Percentiles rank a stretch among this genome's conserved stretches.
Evolutionary conservation across 345 rosid genomes (phyloP).

Genomic region (Odontarrhena argentea): DNA sequence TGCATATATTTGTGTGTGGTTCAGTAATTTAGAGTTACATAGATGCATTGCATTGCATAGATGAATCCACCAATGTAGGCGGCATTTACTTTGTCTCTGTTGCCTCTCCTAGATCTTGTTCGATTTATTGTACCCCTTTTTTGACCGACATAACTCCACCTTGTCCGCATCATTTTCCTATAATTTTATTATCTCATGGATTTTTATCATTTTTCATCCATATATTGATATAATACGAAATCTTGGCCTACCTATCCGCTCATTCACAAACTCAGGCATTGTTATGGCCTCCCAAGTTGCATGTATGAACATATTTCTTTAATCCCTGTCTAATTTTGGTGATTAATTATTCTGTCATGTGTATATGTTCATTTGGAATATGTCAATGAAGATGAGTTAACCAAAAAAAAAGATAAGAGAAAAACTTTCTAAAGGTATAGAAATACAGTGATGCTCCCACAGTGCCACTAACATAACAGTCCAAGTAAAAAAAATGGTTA

Average conservation of each 20-base stretch:
- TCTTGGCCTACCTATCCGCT: not conserved
- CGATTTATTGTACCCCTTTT: conserved; percentile 17
- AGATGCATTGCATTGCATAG: conserved; percentile 25
- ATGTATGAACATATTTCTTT: conserved; percentile 6
- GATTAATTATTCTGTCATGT: not conserved
- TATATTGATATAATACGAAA: not conserved
- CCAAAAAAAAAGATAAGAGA: not conserved
- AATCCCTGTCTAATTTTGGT: not conserved
- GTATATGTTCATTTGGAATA: not conserved
- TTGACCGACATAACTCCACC: conserved; percentile 32
- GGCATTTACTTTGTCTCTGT: conserved; percentile 22
- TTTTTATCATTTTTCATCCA: not conserved
- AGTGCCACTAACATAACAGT: not conserved
- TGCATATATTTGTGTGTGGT: too few relatives aligned
- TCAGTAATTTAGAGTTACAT: not conserved
- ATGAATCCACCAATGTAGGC: not conserved
- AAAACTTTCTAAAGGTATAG: not conserved
- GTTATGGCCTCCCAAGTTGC: not conserved
- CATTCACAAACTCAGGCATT: conserved; percentile 11
- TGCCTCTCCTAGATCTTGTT: conserved; percentile 35
- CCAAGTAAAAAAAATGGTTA: not conserved
- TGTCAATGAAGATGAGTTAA: conserved; percentile 11
- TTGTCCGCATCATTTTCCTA: conserved; percentile 29
- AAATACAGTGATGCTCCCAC: not conserved
- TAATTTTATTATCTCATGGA: not conserved